Conservation (phyloP, 495 filamentous ascomycete genomes). For the Filosporella fistucella region DNA sequence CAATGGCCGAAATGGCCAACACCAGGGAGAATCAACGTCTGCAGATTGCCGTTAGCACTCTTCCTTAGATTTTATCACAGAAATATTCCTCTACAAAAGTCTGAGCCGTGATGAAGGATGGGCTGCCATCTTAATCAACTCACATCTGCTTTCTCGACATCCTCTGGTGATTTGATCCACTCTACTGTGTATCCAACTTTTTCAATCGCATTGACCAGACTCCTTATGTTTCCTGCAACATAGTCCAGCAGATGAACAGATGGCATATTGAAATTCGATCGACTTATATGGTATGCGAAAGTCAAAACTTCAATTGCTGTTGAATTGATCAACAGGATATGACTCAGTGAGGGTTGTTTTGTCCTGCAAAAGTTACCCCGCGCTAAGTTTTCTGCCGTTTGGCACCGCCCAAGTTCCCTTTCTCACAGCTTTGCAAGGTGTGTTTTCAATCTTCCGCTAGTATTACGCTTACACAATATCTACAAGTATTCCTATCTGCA, state of each 20-base stretch:
- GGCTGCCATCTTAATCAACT: slow-evolving; percentile 14
- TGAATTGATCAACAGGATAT: slow-evolving; percentile 2
- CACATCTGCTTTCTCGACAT: slow-evolving; percentile 82
- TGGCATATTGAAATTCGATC: slow-evolving; percentile 55
- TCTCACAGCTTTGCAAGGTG: no score
- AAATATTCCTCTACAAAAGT: no score
- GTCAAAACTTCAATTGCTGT: not conserved
- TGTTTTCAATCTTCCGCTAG: no score
- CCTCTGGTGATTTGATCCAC: slow-evolving; percentile 82
- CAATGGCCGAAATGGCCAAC: slow-evolving; percentile 98
- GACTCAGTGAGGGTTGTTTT: no score
- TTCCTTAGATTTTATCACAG: no score
- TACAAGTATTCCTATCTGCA: no score
- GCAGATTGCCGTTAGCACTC: slow-evolving; percentile 4
- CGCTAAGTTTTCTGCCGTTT: no score
- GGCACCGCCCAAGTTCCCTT: no score
- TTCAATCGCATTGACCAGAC: slow-evolving; percentile 94
- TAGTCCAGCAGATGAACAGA: slow-evolving; percentile 87
- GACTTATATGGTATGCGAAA: no score
- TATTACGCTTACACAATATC: no score
- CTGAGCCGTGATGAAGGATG: not conserved
- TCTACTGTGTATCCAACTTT: slow-evolving; percentile 87
- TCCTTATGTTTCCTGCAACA: slow-evolving; percentile 81
- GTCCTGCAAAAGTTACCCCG: not conserved
- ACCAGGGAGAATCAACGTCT: slow-evolving; percentile 90